Conservation (phyloP, 352 stramenopile genomes). For the Globisporangium mamillatum region DNA sequence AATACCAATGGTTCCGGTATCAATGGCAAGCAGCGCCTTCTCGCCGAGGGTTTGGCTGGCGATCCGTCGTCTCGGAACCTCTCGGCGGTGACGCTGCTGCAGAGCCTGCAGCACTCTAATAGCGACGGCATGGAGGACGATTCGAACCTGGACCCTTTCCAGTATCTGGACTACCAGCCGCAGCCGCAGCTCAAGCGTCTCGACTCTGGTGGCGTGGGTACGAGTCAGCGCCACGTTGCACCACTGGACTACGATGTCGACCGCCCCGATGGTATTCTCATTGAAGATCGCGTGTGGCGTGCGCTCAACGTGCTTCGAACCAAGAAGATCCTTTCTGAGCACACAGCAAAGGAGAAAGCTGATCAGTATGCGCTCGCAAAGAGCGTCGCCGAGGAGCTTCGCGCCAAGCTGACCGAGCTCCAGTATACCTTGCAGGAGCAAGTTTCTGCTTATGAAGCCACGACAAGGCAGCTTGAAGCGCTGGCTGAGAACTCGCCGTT, state of each 20-base stretch:
- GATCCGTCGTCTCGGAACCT: conserved; percentile 33
- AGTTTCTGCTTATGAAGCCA: conserved; percentile 3
- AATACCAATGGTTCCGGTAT: not conserved
- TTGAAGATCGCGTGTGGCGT: conserved; percentile 69
- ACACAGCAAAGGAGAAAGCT: conserved; percentile 43
- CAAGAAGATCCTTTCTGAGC: conserved; percentile 67
- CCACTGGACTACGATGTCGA: conserved; percentile 73
- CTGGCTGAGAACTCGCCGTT: conserved; percentile 69
- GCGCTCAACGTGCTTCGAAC: conserved; percentile 57
- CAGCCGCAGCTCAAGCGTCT: conserved; percentile 22
- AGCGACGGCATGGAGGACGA: conserved; percentile 32
- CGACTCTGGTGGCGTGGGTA: not conserved
- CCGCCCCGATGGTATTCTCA: conserved; percentile 53
- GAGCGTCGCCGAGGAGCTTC: conserved; percentile 55
- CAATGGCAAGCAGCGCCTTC: conserved; percentile 42
- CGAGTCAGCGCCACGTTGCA: conserved; percentile 34
- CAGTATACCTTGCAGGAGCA: conserved; percentile 32
- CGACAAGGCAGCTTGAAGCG: conserved; percentile 28
- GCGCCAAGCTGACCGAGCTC: conserved; percentile 40
- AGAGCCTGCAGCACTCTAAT: conserved; percentile 33
- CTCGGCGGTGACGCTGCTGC: conserved; percentile 23
- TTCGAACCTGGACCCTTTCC: conserved; percentile 69
- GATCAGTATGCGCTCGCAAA: conserved; percentile 51
- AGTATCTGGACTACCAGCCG: conserved; percentile 44
- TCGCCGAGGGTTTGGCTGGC: conserved; percentile 27